phyloP scores from a whole-genome alignment of 2,329 filamentous ascomycete genomes.

The Nigrospora osmanthi region DNA sequence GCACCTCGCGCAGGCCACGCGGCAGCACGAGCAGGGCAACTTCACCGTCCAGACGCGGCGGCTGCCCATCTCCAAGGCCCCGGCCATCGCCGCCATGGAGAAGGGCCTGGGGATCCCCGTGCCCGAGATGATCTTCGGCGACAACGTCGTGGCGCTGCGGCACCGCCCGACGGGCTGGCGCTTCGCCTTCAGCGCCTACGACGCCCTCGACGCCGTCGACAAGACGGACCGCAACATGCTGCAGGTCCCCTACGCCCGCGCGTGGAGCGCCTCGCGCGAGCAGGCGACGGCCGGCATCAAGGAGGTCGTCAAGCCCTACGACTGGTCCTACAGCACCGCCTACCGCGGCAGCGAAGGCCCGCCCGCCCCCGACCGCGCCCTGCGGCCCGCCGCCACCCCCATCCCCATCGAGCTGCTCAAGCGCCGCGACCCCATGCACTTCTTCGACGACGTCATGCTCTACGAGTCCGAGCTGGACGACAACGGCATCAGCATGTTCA shows the following conservation, averaged over 20 bases:
- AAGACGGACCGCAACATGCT: conserved; percentile 90
- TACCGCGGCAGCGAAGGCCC: conserved; percentile 62
- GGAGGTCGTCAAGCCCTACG: conserved; percentile 90
- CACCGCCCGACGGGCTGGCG: conserved; percentile 72
- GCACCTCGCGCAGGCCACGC: conserved; percentile 45
- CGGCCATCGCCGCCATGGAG: conserved; percentile 80
- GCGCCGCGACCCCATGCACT: conserved; percentile 85
- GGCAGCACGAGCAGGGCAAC: conserved; percentile 48
- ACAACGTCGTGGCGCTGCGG: conserved; percentile 74
- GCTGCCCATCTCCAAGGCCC: conserved; percentile 88
- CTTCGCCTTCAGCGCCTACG: conserved; percentile 74
- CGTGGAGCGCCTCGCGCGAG: conserved; percentile 66
- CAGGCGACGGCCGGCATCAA: conserved; percentile 81
- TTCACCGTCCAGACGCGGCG: conserved; percentile 80
- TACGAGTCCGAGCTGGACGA: conserved; percentile 98
- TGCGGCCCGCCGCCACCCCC: conserved; percentile 24
- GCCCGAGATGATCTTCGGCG: conserved; percentile 98
- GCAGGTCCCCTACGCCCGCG: conserved; percentile 84
- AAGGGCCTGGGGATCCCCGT: conserved; percentile 73
- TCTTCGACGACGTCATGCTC: conserved; percentile 92
- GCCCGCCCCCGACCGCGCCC: conserved; percentile 11
- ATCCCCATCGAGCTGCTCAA: conserved; percentile 85
- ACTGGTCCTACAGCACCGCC: conserved; percentile 93
- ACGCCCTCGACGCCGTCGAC: conserved; percentile 84
- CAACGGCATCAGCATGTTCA: conserved; percentile 87